A percentile compares a stretch with the other conserved stretches of the same genome.
Conservation (phyloP, 768 basidiomycete genomes). For the Sarcomyxa edulis region DNA sequence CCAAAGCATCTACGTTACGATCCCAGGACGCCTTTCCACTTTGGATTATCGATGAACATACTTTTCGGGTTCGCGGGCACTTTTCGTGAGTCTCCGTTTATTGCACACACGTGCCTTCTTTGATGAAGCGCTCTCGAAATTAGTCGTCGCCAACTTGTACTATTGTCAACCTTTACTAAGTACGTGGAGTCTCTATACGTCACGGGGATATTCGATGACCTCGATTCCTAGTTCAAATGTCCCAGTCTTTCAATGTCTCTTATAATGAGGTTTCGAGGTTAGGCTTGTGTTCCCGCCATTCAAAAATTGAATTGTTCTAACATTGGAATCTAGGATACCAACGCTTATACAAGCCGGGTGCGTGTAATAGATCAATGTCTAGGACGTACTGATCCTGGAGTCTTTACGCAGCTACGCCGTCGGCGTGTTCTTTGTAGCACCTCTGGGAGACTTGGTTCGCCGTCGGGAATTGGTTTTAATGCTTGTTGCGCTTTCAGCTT, state of each 20-base stretch:
- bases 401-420: conserved; percentile 49
- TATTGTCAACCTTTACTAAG: conserved; percentile 80
- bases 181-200: conserved; percentile 23
- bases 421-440: conserved; percentile 71
- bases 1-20: conserved; percentile 50
- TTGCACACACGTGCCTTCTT: too few relatives aligned
- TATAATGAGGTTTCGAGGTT: conserved; percentile 19
- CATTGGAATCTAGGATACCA: conserved; percentile 15
- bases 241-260: conserved; percentile 27
- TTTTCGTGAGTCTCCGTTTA: conserved; percentile 32
- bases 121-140: too few relatives aligned
- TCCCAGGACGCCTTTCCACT: conserved; percentile 43
- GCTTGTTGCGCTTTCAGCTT: conserved; percentile 45
- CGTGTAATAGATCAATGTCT: too few relatives aligned
- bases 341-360: conserved; percentile 49
- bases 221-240: conserved; percentile 31
- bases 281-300: neutral
- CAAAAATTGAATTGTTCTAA: conserved; percentile 3
- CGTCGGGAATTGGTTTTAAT: conserved; percentile 64
- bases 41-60: conserved; percentile 47
- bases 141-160: conserved; percentile 75
- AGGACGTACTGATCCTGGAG: neutral
- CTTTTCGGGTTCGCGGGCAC: conserved; percentile 64
- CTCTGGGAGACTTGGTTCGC: conserved; percentile 79
- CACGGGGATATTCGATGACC: neutral